Conservation (phyloP, 768 basidiomycete genomes). For the Hemileccinum rubropunctum region DNA sequence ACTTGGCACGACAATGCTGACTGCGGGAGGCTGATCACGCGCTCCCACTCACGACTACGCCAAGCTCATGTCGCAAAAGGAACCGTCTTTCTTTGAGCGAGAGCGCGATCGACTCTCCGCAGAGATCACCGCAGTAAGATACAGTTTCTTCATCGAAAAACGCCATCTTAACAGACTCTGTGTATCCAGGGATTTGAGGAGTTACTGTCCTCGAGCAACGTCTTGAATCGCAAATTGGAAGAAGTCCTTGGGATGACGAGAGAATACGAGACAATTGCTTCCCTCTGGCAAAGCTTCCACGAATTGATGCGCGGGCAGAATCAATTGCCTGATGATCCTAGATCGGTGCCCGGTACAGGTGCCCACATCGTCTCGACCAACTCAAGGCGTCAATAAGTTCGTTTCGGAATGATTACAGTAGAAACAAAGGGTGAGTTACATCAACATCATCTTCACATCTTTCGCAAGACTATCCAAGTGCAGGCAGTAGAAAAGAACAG, state of each 20-base stretch:
- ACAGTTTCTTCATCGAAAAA: not conserved
- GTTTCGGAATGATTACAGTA: conserved; percentile 3
- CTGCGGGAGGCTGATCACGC: too few relatives aligned
- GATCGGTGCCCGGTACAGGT: conserved; percentile 64
- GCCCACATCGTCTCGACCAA: conserved; percentile 52
- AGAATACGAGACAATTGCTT: conserved; percentile 87
- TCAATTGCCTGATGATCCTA: conserved; percentile 30
- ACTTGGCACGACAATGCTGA: too few relatives aligned
- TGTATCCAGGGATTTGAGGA: conserved; percentile 78
- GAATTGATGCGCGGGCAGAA: conserved; percentile 63
- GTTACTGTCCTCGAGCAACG: conserved; percentile 78
- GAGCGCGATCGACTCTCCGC: conserved; percentile 72
- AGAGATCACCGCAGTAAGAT: conserved; percentile 69
- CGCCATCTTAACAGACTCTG: not conserved
- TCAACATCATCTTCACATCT: conserved; percentile 16
- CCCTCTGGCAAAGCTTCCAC: conserved; percentile 80
- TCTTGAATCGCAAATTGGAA: conserved; percentile 86
- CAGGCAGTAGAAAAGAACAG: conserved; percentile 29
- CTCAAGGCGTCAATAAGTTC: conserved; percentile 22
- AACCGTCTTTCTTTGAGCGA: conserved; percentile 68
- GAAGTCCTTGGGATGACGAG: conserved; percentile 90
- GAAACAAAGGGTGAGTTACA: conserved; percentile 18
- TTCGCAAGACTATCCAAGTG: conserved; percentile 39
- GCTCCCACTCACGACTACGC: too few relatives aligned
- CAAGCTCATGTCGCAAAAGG: conserved; percentile 32